Percentiles rank a stretch among this genome's conserved stretches.
phyloP scores from a whole-genome alignment of 352 stramenopile genomes.

The Phytophthora pini region DNA sequence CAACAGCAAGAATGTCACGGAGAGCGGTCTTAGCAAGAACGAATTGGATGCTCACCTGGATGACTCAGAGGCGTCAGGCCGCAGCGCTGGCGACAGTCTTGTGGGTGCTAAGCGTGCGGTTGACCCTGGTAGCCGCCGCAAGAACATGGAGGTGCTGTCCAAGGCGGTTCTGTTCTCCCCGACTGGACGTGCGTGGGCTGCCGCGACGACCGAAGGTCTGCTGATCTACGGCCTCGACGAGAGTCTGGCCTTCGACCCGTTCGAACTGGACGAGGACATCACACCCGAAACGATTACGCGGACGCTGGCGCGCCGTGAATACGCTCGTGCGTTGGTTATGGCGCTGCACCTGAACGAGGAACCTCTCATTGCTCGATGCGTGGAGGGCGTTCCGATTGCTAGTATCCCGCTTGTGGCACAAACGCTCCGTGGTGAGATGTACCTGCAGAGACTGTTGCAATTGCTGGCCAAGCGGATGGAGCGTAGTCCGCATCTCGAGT shows the following conservation, averaged over 20 bases:
- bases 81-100: conserved; percentile 54
- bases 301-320: conserved; percentile 91
- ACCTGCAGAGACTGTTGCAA: conserved; percentile 93
- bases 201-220: conserved; percentile 97
- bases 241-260: conserved; percentile 98
- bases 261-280: conserved; percentile 98
- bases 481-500: conserved; percentile 96
- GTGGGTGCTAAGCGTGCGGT: conserved; percentile 90
- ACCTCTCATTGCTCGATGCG: conserved; percentile 90
- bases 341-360: conserved; percentile 97
- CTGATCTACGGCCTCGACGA: conserved; percentile 98
- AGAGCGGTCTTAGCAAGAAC: conserved; percentile 68
- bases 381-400: conserved; percentile 91
- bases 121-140: conserved; percentile 90
- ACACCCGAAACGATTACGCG: conserved; percentile 94
- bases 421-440: conserved; percentile 87
- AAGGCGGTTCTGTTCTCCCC: conserved; percentile 97
- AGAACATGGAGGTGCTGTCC: conserved; percentile 89
- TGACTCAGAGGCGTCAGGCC: conserved; percentile 35
- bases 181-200: conserved; percentile 96
- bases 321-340: conserved; percentile 95
- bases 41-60: conserved; percentile 78
- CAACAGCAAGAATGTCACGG: conserved; percentile 90
- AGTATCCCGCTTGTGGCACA: conserved; percentile 93
- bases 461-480: conserved; percentile 94